phyloP scores from a whole-genome alignment of 2,329 filamentous ascomycete genomes.

The Ophiosphaerella korrae region DNA sequence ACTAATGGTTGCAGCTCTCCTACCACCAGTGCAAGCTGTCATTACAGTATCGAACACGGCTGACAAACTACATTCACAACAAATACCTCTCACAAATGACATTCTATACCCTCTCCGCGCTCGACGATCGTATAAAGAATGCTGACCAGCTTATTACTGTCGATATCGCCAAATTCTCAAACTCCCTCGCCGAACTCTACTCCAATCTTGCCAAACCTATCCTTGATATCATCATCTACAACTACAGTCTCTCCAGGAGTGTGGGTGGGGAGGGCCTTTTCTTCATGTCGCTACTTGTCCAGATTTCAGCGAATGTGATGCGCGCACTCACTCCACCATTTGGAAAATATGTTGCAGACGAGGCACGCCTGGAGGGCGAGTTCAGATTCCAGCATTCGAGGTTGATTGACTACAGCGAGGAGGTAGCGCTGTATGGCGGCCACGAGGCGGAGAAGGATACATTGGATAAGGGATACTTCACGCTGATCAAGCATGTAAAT shows the following conservation, averaged over 20 bases:
- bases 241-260: constrained; percentile 87
- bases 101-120: constrained; percentile 92
- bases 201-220: constrained; percentile 95
- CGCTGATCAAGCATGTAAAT: constrained; percentile 98
- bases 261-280: constrained; percentile 97
- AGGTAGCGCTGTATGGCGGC: constrained; percentile 88
- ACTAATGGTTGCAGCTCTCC: constrained; percentile 67
- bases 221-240: constrained; percentile 96
- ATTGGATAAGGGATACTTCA: constrained; percentile 97
- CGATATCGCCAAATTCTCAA: constrained; percentile 94
- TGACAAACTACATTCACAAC: constrained; percentile 94
- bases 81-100: constrained; percentile 97
- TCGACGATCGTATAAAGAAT: constrained; percentile 98
- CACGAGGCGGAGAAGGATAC: constrained; percentile 96
- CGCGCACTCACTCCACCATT: constrained; percentile 93
- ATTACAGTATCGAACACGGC: constrained; percentile 85
- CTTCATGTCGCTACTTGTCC: constrained; percentile 92
- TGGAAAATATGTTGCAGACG: constrained; percentile 95
- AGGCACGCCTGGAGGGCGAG: constrained; percentile 91
- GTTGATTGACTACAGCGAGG: constrained; percentile 94
- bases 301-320: constrained; percentile 92
- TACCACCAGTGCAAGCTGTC: constrained; percentile 97
- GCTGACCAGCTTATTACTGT: constrained; percentile 97
- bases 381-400: constrained; percentile 95
- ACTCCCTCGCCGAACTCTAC: constrained; percentile 91